These are phyloP conservation scores for Termitomyces sp. DNA, from an alignment of 1,284 basidiomycete species.

Conservation along the genomic window DNA sequence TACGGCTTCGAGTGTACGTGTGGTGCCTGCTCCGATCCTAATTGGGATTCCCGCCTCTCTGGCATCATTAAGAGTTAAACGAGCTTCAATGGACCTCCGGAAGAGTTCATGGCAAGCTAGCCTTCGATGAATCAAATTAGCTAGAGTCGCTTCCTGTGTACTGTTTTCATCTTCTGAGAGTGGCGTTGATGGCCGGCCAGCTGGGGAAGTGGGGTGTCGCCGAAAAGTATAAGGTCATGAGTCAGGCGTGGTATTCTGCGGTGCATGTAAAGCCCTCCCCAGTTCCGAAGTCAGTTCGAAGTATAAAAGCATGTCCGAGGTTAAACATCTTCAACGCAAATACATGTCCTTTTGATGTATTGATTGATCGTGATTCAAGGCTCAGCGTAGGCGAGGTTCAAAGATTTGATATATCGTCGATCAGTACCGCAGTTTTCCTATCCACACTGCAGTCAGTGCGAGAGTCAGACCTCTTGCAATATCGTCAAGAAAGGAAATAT, in stretches of 20 bases:
- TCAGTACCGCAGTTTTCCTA: slow-evolving; percentile 44
- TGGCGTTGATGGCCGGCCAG: background rate
- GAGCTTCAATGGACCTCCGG: background rate
- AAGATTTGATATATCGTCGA: too few relatives aligned
- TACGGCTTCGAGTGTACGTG: slow-evolving; percentile 6
- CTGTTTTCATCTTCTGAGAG: background rate
- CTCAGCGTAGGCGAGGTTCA: too few relatives aligned
- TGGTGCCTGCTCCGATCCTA: background rate
- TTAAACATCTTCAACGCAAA: too few relatives aligned
- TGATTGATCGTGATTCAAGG: too few relatives aligned
- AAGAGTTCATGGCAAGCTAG: background rate
- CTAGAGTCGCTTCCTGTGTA: background rate
- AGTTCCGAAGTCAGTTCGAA: background rate
- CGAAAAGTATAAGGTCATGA: background rate
- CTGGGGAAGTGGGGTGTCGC: background rate
- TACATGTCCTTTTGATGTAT: too few relatives aligned
- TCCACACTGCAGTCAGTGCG: slow-evolving; percentile 49
- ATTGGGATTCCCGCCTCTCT: background rate
- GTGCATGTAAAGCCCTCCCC: background rate
- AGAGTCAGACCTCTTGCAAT: slow-evolving; percentile 30
- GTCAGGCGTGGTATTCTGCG: background rate
- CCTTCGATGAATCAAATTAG: background rate
- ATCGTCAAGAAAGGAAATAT: slow-evolving; percentile 31
- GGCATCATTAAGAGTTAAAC: background rate
- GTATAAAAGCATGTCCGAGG: too few relatives aligned